A percentile compares a stretch with the other conserved stretches of the same genome.
Evolutionary conservation across 2,329 filamentous ascomycete species (phyloP).

Genomic region (Ophiostoma pallidulum): DNA sequence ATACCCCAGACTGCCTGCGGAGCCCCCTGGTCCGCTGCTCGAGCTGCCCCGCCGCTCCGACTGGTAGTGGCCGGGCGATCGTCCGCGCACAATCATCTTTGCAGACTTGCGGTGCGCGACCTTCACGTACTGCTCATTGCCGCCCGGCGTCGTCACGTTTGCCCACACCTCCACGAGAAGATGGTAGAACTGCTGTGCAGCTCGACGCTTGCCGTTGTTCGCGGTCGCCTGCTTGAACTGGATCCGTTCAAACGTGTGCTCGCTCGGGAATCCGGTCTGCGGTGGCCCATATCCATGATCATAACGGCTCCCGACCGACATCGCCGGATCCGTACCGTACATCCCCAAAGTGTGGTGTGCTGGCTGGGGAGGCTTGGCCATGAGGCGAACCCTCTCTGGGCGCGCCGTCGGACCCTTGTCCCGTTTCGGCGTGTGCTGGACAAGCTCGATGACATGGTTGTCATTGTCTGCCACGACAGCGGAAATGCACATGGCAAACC

Average conservation of each 20-base stretch:
- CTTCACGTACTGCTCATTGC: conserved; percentile 52
- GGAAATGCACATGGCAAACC: conserved; percentile 76
- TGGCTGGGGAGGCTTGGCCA: conserved; percentile 52
- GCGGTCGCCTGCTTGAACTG: conserved; percentile 92
- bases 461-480: conserved; percentile 70
- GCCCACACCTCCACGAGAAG: conserved; percentile 78
- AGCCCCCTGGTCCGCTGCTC: conserved; percentile 58
- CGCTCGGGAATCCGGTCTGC: conserved; percentile 34
- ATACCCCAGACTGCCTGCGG: conserved; percentile 48
- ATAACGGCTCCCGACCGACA: conserved; percentile 25
- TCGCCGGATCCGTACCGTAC: conserved; percentile 25
- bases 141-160: conserved; percentile 44
- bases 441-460: conserved; percentile 69
- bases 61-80: conserved; percentile 73
- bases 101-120: conserved; percentile 64
- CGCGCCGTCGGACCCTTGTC: conserved; percentile 77
- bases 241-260: conserved; percentile 72
- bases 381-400: conserved; percentile 59
- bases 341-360: conserved; percentile 35
- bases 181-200: conserved; percentile 87
- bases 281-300: conserved; percentile 34
- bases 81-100: conserved; percentile 78
- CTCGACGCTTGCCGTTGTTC: conserved; percentile 85
- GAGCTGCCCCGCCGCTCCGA: conserved; percentile 59
- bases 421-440: conserved; percentile 85